phyloP scores from a whole-genome alignment of 2,329 filamentous ascomycete genomes.

The Sporothrix pseudoabietina region DNA sequence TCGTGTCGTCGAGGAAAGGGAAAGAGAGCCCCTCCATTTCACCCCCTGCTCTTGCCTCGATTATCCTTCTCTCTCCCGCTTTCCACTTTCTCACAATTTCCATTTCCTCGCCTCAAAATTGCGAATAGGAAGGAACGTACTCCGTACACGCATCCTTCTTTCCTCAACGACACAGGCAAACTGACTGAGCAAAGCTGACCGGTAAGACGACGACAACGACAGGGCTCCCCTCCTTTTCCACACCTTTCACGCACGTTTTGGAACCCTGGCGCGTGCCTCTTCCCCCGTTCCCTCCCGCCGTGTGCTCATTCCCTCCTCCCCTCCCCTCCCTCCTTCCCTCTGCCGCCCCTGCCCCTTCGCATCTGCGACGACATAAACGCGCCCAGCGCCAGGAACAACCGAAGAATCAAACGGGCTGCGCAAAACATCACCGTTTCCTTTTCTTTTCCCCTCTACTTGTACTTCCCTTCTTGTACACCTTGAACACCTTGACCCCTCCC shows the following conservation, averaged over 20 bases:
- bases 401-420: not conserved
- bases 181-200: not conserved
- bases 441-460: not conserved
- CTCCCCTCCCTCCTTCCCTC: not conserved
- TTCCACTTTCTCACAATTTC: not conserved
- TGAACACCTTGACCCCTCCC: not conserved
- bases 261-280: not conserved
- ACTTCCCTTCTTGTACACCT: not conserved
- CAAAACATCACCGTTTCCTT: not conserved
- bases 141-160: not conserved
- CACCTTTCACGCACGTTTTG: constrained; percentile 1
- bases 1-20: not conserved
- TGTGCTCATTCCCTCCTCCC: not conserved
- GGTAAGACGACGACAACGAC: constrained; percentile 19
- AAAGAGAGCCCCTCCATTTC: constrained; percentile 24
- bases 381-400: not conserved
- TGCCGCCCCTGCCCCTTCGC: constrained; percentile 11
- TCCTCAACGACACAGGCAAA: not conserved
- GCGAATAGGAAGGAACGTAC: not conserved
- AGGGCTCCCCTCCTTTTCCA: not conserved
- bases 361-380: constrained; percentile 13
- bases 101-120: not conserved
- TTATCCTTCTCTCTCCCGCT: not conserved
- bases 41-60: not conserved
- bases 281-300: not conserved